Evolutionary conservation across 73 alveolate species (phyloP).

Genomic region (Breviolum minutum): DNA sequence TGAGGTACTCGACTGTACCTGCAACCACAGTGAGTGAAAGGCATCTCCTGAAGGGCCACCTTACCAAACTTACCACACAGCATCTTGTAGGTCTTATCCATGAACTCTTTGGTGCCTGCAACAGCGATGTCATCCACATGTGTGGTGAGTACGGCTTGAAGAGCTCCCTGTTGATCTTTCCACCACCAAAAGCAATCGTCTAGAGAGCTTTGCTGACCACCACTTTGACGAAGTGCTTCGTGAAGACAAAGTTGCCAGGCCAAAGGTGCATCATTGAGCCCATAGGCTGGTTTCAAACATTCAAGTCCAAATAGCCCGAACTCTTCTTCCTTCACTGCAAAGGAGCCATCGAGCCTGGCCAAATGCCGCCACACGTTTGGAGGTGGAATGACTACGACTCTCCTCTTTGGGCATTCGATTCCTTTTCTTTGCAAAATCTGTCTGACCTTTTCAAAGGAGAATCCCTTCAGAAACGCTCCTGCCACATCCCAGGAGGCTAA

Average conservation of each 20-base stretch:
- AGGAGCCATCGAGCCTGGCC: background rate
- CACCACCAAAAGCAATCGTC: background rate
- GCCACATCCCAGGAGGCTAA: background rate
- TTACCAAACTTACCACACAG: background rate
- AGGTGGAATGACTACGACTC: background rate
- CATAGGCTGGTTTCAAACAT: conserved; percentile 1
- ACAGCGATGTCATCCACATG: conserved; percentile 32
- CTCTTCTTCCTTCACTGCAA: background rate
- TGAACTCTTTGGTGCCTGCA: background rate
- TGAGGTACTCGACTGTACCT: background rate
- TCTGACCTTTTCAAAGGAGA: background rate
- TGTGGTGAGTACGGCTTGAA: background rate
- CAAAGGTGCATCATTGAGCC: conserved; percentile 29
- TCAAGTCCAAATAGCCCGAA: background rate
- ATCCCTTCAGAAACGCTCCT: conserved; percentile 36
- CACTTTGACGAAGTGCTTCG: background rate
- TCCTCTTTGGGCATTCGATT: background rate
- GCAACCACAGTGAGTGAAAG: conserved; percentile 10
- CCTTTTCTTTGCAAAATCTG: background rate
- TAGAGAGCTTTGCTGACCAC: background rate
- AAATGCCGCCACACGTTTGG: conserved; percentile 10
- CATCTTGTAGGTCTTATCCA: background rate
- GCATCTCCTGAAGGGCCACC: background rate
- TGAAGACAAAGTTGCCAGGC: conserved; percentile 34
- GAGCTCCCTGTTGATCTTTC: background rate